Evolutionary conservation across 805 yeast genomes (phyloP), one percentile per base, ranked within the genome.

Genomic region (Metschnikowia lunata): DNA sequence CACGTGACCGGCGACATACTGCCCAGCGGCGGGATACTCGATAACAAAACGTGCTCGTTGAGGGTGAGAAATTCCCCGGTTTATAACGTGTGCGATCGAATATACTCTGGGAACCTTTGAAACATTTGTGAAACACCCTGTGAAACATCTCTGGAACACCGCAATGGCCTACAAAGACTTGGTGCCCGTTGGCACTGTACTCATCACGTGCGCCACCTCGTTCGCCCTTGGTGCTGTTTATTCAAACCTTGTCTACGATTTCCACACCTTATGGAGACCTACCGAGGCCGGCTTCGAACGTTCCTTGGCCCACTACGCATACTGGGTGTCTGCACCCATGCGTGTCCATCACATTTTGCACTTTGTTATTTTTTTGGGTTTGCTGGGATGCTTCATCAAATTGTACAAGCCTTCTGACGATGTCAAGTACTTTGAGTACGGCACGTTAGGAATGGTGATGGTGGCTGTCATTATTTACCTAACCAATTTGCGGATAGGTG

Each of bases 401-500:
- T 75, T 91, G 45, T 88, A 83, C 71, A 85, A 84, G 67, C 97
- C 98, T n/a, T 62, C 78, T 37, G 91, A 85, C 41, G 95, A 91
- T 39, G 76, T 86, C 57, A 83, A 85, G 63, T 77, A 83, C 61
- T 91, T 93, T 61, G 99, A 91, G 65, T 96, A 95, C 56, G 95
- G 90, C 36, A 73, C 95, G 9, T 71, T 90, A 54, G 80, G 79
- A n/a, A 75, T 87, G 46, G 78, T 77, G 61, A 83, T 89, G 63
- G 69, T 82, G 31, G 85, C 85, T 14, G 67, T 85, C 36, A 80
- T 91, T 56, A 78, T 91, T 56, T 93, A 89, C 65, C 70, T 91
- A 57, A 85, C 96, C 50, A 93, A 93, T 69, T 72, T 91, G 54
- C 78, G 88, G 59, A 79, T 85, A 42, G 98, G 98, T 43, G 71